phyloP scores from a whole-genome alignment of 208 protist genomes.

The Endotrypanum monterogeii region DNA sequence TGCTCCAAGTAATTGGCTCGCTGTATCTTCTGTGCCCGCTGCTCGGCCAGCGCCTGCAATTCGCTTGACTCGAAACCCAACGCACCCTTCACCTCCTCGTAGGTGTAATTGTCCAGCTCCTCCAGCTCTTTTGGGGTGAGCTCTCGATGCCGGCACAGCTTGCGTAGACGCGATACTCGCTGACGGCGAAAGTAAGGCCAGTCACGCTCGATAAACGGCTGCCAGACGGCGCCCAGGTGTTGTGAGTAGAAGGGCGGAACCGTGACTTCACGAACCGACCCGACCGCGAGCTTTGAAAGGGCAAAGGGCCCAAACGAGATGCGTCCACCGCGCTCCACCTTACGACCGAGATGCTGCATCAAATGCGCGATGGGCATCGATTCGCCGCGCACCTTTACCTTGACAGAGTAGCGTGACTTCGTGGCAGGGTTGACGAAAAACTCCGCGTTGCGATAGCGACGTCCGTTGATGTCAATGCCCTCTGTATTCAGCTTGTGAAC shows the following conservation, averaged over 20 bases:
- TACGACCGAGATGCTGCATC: conserved; percentile 85
- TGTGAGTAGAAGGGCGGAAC: conserved; percentile 78
- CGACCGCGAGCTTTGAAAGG: conserved; percentile 69
- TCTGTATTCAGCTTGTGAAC: conserved; percentile 87
- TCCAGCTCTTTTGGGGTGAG: conserved; percentile 80
- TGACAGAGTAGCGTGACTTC: conserved; percentile 81
- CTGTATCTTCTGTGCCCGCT: conserved; percentile 27
- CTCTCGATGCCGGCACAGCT: conserved; percentile 68
- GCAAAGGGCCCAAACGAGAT: conserved; percentile 88
- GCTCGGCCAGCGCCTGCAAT: conserved; percentile 45
- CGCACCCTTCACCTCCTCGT: conserved; percentile 80
- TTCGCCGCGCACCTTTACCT: conserved; percentile 82
- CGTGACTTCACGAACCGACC: conserved; percentile 85
- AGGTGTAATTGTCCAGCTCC: conserved; percentile 88
- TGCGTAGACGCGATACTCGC: conserved; percentile 64
- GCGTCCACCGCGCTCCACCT: conserved; percentile 78
- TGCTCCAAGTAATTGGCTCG: conserved; percentile 28
- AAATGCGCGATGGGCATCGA: conserved; percentile 75
- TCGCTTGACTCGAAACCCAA: conserved; percentile 75
- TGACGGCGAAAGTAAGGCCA: conserved; percentile 89
- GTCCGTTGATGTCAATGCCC: conserved; percentile 83
- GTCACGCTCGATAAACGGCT: conserved; percentile 88
- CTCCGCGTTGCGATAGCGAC: conserved; percentile 56
- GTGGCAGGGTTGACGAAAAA: conserved; percentile 85
- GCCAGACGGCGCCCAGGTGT: conserved; percentile 69